Evolutionary conservation across 2,329 filamentous ascomycete species (phyloP), one percentile per base, ranked within the genome.

Genomic region (Neoarthrinium moseri): DNA sequence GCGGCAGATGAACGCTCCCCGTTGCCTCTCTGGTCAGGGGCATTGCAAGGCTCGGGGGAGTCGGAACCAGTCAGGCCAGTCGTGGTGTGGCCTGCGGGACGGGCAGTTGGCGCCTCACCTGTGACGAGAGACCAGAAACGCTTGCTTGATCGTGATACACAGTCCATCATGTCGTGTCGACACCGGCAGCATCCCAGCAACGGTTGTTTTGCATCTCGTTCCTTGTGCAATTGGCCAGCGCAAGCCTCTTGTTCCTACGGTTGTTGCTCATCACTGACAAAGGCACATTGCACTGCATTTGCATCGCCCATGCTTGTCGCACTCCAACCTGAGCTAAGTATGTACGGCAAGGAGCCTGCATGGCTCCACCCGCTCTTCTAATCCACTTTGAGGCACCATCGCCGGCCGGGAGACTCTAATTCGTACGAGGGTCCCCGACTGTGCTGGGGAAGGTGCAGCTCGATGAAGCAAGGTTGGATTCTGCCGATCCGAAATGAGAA

Each of bases 381-480:
- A 56, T 48, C 65, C 61, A 39, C 46, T 67, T 70, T 54, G 30
- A 66, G 66, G 56, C 60, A 59, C 51, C 53, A 54, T 47, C 58
- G 56, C 67, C 67, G 67, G 59, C 56, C 56, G 58, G 56, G 53
- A 65, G 57, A 50, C 59, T 60, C 64, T 21, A 60, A 63, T 64
- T 64, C 50, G 56, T 59, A 63, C 54, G 55, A 62, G 56, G 62
- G 66, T 66, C 64, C 56, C 54, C 55, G 56, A 52, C 59, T 58
- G 60, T 62, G 57, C 60, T 53, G 51, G 56, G 51, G 46, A 55
- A 54, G 53, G 55, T 51, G 47, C 59, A 60, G 57, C 64, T 64
- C 58, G 58, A 68, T 68, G 60, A 61, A 64, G 62, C 55, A 65
- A 60, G 38, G 50, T 50, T 46, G 50, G 39, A 45, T 56, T 33